phyloP scores from a whole-genome alignment of 257 asterid genomes.

The Lithospermum erythrorhizon region DNA sequence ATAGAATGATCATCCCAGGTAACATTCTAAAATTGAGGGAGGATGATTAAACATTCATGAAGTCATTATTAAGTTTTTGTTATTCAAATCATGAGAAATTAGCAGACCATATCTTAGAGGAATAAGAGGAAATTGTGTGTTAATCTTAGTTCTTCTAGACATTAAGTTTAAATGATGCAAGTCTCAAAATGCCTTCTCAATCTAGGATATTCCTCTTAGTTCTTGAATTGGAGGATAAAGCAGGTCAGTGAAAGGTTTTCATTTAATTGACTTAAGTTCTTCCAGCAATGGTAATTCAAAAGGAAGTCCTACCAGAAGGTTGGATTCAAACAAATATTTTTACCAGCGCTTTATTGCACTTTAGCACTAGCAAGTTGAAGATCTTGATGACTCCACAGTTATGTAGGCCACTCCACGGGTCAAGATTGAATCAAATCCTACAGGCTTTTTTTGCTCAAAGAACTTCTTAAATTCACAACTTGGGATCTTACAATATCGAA shows the following conservation, averaged over 20 bases:
- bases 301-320: too few relatives aligned
- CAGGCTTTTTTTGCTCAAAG: too few relatives aligned
- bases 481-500: not conserved
- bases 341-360: too few relatives aligned
- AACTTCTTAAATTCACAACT: too few relatives aligned
- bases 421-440: constrained; percentile 36
- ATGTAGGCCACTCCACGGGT: constrained; percentile 64
- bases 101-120: too few relatives aligned
- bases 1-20: constrained; percentile 34
- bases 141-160: constrained; percentile 19
- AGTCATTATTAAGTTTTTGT: constrained; percentile 45
- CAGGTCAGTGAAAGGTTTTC: too few relatives aligned
- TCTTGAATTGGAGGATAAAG: constrained; percentile 32
- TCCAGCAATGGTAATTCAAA: too few relatives aligned
- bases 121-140: too few relatives aligned
- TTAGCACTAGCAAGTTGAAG: too few relatives aligned
- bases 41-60: constrained; percentile 11
- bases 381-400: constrained; percentile 38
- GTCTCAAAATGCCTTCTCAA: constrained; percentile 11
- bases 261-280: too few relatives aligned
- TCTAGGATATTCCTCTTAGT: constrained; percentile 40
- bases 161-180: constrained; percentile 9
- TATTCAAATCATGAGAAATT: constrained; percentile 30
- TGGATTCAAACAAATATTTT: constrained; percentile 6
- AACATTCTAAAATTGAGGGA: constrained; percentile 36